Conservation (phyloP, 2,329 filamentous ascomycete species). For the Sphaerulina musiva region DNA sequence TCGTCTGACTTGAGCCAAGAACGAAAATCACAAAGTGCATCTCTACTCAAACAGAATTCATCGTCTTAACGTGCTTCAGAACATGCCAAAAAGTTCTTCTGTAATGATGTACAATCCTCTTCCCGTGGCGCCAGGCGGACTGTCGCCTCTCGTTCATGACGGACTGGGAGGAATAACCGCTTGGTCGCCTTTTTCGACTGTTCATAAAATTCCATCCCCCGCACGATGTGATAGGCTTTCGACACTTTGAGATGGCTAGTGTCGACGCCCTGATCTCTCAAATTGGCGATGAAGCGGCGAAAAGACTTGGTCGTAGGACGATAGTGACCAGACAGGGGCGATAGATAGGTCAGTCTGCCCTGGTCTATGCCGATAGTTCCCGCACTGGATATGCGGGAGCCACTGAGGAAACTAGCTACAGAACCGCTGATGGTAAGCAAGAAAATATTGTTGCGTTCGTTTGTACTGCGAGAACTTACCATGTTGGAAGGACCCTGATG, state of each 20-base stretch:
- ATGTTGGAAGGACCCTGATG: slow-evolving; percentile 79
- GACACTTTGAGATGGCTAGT: slow-evolving; percentile 70
- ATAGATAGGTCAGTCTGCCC: slow-evolving; percentile 66
- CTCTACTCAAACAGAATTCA: background rate
- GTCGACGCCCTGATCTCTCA: slow-evolving; percentile 68
- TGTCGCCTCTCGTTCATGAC: slow-evolving; percentile 1
- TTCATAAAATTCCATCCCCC: slow-evolving; percentile 72
- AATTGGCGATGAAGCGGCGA: slow-evolving; percentile 65
- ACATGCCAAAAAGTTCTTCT: no score
- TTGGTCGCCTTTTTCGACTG: slow-evolving; percentile 62
- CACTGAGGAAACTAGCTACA: slow-evolving; percentile 69
- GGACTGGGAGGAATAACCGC: slow-evolving; percentile 38
- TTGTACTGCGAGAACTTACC: slow-evolving; percentile 30
- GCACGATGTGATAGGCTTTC: slow-evolving; percentile 60
- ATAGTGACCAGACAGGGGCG: slow-evolving; percentile 68
- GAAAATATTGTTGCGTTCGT: no score
- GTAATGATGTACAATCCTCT: background rate
- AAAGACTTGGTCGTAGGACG: slow-evolving; percentile 77
- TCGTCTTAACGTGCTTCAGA: background rate
- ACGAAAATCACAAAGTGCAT: slow-evolving; percentile 9
- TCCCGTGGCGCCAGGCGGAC: background rate
- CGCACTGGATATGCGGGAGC: slow-evolving; percentile 71
- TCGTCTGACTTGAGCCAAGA: slow-evolving; percentile 36
- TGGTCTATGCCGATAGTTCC: slow-evolving; percentile 77
- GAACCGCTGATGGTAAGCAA: no score